phyloP scores from a whole-genome alignment of 2,329 filamentous ascomycete genomes.

The Aspergillus aculeatinus region DNA sequence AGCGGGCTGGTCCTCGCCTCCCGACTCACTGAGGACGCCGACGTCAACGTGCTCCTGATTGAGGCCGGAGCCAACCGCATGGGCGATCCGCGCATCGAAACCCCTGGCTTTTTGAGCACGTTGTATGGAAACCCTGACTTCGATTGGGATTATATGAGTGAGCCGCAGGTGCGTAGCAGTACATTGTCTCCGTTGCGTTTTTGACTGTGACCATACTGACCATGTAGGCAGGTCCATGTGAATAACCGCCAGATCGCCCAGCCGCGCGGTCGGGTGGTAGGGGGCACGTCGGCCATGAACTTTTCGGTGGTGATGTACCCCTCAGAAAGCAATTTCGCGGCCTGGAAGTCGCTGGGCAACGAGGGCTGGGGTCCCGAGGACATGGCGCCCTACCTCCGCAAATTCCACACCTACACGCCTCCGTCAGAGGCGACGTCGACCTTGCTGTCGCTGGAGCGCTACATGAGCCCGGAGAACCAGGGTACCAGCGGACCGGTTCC shows the following conservation, averaged over 20 bases:
- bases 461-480: conserved; percentile 20
- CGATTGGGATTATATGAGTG: conserved; percentile 28
- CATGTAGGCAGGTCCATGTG: conserved; percentile 24
- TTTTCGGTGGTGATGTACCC: conserved; percentile 31
- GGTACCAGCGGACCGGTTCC: conserved; percentile 22
- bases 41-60: conserved; percentile 27
- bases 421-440: conserved; percentile 24
- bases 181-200: too few relatives aligned
- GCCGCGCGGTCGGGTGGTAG: conserved; percentile 51
- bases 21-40: conserved; percentile 30
- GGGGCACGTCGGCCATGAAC: conserved; percentile 50
- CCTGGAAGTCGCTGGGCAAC: conserved; percentile 49
- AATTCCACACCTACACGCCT: conserved; percentile 34
- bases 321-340: conserved; percentile 41
- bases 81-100: conserved; percentile 25
- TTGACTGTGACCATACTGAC: too few relatives aligned
- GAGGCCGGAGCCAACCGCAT: conserved; percentile 28
- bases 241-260: conserved; percentile 44
- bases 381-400: conserved; percentile 52
- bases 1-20: conserved; percentile 34
- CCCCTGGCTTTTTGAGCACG: conserved; percentile 21
- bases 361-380: conserved; percentile 46
- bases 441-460: conserved; percentile 15
- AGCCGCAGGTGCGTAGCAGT: conserved; percentile 23
- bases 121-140: conserved; percentile 25